Percentiles rank a stretch among this genome's conserved stretches.
Evolutionary conservation across 1,139 yeast species (phyloP).

Genomic region (Scheffersomyces titani): DNA sequence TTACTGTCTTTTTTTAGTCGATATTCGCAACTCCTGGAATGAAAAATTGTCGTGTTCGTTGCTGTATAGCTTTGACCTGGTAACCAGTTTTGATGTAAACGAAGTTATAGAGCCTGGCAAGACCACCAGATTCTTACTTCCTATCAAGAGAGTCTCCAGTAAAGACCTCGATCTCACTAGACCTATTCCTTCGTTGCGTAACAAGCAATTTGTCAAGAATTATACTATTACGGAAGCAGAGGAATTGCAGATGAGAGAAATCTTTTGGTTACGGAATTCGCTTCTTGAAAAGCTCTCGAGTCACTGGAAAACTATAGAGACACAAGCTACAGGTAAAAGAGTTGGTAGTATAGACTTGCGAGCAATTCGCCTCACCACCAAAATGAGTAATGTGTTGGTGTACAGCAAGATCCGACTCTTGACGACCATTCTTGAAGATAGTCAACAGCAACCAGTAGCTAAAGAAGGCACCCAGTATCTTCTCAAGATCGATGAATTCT

Average conservation of each 20-base stretch:
- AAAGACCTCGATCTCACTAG: constrained; percentile 43
- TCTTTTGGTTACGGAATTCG: constrained; percentile 80
- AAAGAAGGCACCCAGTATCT: constrained; percentile 20
- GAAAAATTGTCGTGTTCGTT: constrained; percentile 34
- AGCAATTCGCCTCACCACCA: constrained; percentile 58
- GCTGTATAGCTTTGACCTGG: constrained; percentile 15
- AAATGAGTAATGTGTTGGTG: constrained; percentile 52
- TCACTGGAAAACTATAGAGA: constrained; percentile 50
- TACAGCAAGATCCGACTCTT: constrained; percentile 27
- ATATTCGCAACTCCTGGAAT: constrained; percentile 70
- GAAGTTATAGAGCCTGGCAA: constrained; percentile 46
- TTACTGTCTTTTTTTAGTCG: constrained; percentile 65
- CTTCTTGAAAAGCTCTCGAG: constrained; percentile 63
- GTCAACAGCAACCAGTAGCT: constrained; percentile 3
- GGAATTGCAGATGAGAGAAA: constrained; percentile 55
- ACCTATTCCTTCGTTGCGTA: constrained; percentile 74
- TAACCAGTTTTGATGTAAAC: constrained; percentile 18
- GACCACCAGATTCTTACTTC: constrained; percentile 66
- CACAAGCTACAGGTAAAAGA: constrained; percentile 23
- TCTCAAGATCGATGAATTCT: constrained; percentile 47
- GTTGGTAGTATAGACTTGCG: constrained; percentile 67
- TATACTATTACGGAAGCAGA: constrained; percentile 55
- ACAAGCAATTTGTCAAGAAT: constrained; percentile 72
- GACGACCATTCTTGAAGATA: constrained; percentile 11
- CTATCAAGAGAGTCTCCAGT: constrained; percentile 57